These are phyloP conservation scores for Blastobotrys illinoisensis DNA, from an alignment of 1,139 yeast species.

Conservation along the genomic window DNA sequence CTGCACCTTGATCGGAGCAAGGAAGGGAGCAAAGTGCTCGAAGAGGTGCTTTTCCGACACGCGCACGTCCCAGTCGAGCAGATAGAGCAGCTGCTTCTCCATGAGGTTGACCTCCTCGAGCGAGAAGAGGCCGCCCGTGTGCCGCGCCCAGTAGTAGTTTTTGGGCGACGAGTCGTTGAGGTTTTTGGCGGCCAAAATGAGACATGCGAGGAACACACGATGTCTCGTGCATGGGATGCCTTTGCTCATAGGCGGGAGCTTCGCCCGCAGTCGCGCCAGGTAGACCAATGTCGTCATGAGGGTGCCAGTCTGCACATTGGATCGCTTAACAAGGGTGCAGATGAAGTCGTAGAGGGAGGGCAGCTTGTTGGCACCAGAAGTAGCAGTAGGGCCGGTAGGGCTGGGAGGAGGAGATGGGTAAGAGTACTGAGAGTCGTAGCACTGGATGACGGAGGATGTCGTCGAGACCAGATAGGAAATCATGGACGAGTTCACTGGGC, in stretches of 20 bases:
- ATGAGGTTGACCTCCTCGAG: conserved; percentile 82
- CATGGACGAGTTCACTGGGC: conserved; percentile 76
- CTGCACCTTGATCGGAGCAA: conserved; percentile 57
- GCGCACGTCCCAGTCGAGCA: conserved; percentile 78
- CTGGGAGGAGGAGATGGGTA: conserved; percentile 45
- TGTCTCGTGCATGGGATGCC: conserved; percentile 95
- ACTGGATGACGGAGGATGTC: conserved; percentile 70
- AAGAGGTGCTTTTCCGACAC: conserved; percentile 66
- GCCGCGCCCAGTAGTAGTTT: conserved; percentile 92
- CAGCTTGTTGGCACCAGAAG: conserved; percentile 11
- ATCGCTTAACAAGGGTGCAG: conserved; percentile 61
- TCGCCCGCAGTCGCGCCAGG: conserved; percentile 64
- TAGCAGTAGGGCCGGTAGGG: conserved; percentile 26
- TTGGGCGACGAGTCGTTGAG: conserved; percentile 91
- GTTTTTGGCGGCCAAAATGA: conserved; percentile 83
- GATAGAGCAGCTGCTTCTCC: conserved; percentile 77
- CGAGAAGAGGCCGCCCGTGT: conserved; percentile 76
- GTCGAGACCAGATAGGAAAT: conserved; percentile 72
- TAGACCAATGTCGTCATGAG: conserved; percentile 87
- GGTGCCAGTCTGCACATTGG: conserved; percentile 93
- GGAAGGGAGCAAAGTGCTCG: conserved; percentile 65
- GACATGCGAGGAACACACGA: conserved; percentile 80
- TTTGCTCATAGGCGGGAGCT: conserved; percentile 80
- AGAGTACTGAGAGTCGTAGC: conserved; percentile 27
- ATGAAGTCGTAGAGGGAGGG: conserved; percentile 60